These are phyloP conservation scores for Leccinum olivaceopallidum DNA, from an alignment of 768 basidiomycete genomes.

Conservation along the genomic window DNA sequence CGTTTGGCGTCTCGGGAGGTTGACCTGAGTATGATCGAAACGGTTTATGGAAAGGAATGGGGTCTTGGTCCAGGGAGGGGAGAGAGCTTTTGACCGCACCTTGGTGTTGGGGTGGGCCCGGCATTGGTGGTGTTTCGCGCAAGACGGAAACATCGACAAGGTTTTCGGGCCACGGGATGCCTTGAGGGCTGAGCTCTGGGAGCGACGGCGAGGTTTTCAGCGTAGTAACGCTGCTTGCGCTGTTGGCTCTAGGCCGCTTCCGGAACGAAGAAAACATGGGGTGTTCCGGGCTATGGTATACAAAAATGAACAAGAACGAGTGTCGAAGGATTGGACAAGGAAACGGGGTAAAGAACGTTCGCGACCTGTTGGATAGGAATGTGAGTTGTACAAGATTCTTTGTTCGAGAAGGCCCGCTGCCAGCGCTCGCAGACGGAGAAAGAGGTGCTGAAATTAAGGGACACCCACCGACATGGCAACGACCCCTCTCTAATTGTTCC, in stretches of 20 bases:
- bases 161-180: slow-evolving; percentile 83
- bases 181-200: slow-evolving; percentile 72
- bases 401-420: slow-evolving; percentile 19
- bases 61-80: slow-evolving; percentile 47
- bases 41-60: slow-evolving; percentile 83
- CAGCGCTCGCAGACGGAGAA: slow-evolving; percentile 12
- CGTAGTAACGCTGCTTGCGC: slow-evolving; percentile 36
- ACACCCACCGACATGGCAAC: slow-evolving; percentile 32
- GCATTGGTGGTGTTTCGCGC: slow-evolving; percentile 40
- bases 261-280: slow-evolving; percentile 77
- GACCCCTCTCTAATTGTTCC: not conserved
- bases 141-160: slow-evolving; percentile 74
- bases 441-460: slow-evolving; percentile 23
- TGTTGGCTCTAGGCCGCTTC: slow-evolving; percentile 55
- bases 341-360: slow-evolving; percentile 28
- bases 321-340: slow-evolving; percentile 24
- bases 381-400: slow-evolving; percentile 19
- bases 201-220: slow-evolving; percentile 80
- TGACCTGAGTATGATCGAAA: slow-evolving; percentile 55
- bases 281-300: slow-evolving; percentile 19
- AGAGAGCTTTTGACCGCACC: slow-evolving; percentile 75
- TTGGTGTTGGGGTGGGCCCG: slow-evolving; percentile 45
- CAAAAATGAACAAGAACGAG: slow-evolving; percentile 27
- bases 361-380: slow-evolving; percentile 16
- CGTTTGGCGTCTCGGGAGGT: slow-evolving; percentile 20